Evolutionary conservation across 192 early-diverging fungal species (phyloP), one percentile per base, ranked within the genome.

Genomic region (Oehlia diaphana): DNA sequence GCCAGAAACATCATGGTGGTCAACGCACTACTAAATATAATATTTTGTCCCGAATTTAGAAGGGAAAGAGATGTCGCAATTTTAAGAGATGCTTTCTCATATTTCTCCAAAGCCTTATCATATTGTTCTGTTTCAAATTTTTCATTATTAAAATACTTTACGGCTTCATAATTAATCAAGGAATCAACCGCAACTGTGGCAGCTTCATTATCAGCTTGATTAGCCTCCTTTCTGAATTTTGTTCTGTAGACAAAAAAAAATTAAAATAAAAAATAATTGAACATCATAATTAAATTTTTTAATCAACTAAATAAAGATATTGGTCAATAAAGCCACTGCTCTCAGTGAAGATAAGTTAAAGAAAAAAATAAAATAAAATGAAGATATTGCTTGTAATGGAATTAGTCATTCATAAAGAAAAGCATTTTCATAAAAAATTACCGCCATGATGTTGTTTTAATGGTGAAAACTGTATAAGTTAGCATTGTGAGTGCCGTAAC

Each of bases 1-100:
- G 97, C 94, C 88, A 99, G 91, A 80, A 93, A 96, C 98, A 99
- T 99, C 92, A 99, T 97, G 16, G 85, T 74, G 2, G 97, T 97
- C 77, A 99, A 88, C 19, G 96, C 91, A n/a, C 93, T 88, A 64
- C 93, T 94, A 77, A 99, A 98, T 70, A 99, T 98, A 14, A 93
- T 88, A 80, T 92, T 96, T 83, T 99, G 98, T 21, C 98, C 97
- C 0, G 96, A 96, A 81, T 99, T 99, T 53, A 99, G 85, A 33
- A 95, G 87, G 0, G 97, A 92, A 26, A 99, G 86, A 76, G 95
- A 96, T 19, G 93, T 92, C 10, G 93, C 90, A 4, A 97, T 93
- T 84, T 95, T 95, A 66, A 98, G 87, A n/a, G 98, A 96, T 2
- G 97, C 92, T 66, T 90, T 88, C 83, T 99, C 96, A 83, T 99